Evolutionary conservation across 371 early-diverging fungal species (phyloP), one percentile per base, ranked within the genome.

Genomic region (Mortierella sp.): DNA sequence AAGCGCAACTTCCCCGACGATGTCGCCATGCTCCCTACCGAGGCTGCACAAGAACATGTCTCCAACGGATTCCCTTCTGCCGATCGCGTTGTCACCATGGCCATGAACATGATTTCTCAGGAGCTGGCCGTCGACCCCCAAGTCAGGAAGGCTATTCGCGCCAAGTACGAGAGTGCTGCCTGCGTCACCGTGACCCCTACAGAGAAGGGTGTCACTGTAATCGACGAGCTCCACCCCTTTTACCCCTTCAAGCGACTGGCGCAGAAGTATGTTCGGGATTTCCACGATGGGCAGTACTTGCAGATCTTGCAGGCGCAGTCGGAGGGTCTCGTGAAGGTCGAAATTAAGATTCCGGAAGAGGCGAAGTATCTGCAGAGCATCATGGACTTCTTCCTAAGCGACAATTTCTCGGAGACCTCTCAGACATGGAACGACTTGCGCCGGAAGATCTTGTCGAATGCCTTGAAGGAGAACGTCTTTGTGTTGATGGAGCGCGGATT

Each of bases 191-290:
- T 96, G 19, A 89, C 84, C 31, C 97, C 98, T 2, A 98, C 98
- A 0, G 94, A 93, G 40, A 92, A 92, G 70, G 99, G 98, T 0
- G 85, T 85, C 26, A 83, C 73, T 34, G 92, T 89, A 61, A 96
- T 99, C 71, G 95, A 96, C 53, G 91, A 89, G 2, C 86, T 91
- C 22, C 97, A 98, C 74, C 93, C 95, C 2, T 94, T 90, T 74
- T 89, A 92, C 87, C 92, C 93, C 1, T 97, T 95, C 90, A 97
- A 98, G 87, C 98, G 92, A 67, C 79, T 98, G 71, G 81, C 84
- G 13, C 90, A 92, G 34, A 98, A 98, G 80, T 96, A 94, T 2
- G 85, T 95, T 11, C 77, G 82, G 5, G 91, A 86, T 22, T 96
- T 97, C 75, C 86, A 80, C 13, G 91, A 93, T 69, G 93, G 90